Evolutionary conservation across 352 stramenopile genomes (phyloP), one percentile per base, ranked within the genome.

Genomic region (Salisapilia sapeloensis): DNA sequence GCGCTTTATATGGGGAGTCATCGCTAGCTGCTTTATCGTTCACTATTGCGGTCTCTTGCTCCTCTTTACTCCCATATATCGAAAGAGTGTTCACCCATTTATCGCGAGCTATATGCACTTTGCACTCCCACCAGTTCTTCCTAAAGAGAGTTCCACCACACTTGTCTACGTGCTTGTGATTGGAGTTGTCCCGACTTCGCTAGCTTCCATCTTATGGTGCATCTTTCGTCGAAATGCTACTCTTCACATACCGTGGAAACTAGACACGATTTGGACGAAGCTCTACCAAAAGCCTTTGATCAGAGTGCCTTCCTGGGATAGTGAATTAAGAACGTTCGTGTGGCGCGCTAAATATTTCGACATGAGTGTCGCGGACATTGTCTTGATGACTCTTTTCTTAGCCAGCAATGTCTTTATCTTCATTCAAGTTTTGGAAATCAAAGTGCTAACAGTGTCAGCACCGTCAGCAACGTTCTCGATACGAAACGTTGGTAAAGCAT

Each of bases 131-230:
- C 1, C 27, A n/a, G 2, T 35, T 43, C 18, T n/a, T 27, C 43
- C 35, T 31, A 53, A 40, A 6, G 33, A 36, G n/a, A 22, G 42
- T 10, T 41, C 42, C 6, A 37, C 50, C n/a, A 46, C 46, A 1
- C 49, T 53, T 12, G 42, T 50, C 13, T 60, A 50, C 24, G 24
- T 60, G 6, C 30, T 60, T 1, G 20, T 20, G 11, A 33, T 48
- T 20, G 46, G 50, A 1, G 12, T 56, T 0, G 11, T 35, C 1
- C 46, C 50, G 1, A 56, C 34, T 0, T 0, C 42, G 3, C 5
- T 53, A 2, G 34, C 42, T 4, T 22, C 17, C 2, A 30, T 22
- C 3, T 27, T 56, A 1, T 59, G 50, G 50, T 35, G 43, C 19
- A 6, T 9, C 7, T 42, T 48, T 22, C 34, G 39, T 12, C 8